Evolutionary conservation across 371 early-diverging fungal genomes (phyloP).

Genomic region (Mucor piriformis): DNA sequence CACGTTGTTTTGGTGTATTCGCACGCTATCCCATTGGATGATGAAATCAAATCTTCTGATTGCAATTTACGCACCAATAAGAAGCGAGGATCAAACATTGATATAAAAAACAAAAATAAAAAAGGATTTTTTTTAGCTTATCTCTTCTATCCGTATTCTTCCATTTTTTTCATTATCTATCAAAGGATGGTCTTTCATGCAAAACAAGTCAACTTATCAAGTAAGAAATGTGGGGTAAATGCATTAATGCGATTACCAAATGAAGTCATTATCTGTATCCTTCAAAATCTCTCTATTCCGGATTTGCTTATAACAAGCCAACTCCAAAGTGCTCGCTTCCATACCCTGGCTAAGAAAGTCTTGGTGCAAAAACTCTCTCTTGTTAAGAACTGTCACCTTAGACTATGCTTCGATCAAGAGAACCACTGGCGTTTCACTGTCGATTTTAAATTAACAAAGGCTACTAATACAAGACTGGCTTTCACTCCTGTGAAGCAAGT

Average conservation of each 20-base stretch:
- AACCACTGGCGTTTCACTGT: slow-evolving; percentile 24
- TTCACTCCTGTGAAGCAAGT: slow-evolving; percentile 16
- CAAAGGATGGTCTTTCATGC: background rate
- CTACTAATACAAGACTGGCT: slow-evolving; percentile 7
- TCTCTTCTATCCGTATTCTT: background rate
- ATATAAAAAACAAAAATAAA: background rate
- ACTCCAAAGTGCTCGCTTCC: slow-evolving; percentile 3
- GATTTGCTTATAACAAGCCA: slow-evolving; percentile 13
- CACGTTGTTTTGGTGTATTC: background rate
- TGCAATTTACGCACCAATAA: slow-evolving; percentile 4
- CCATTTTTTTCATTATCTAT: background rate
- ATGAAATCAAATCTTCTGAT: slow-evolving; percentile 6
- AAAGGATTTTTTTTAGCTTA: background rate
- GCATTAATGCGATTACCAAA: slow-evolving; percentile 15
- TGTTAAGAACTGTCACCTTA: slow-evolving; percentile 2
- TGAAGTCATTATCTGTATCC: slow-evolving; percentile 16
- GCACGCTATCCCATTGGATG: background rate
- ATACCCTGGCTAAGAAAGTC: slow-evolving; percentile 10
- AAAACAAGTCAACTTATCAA: background rate
- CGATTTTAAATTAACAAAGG: slow-evolving; percentile 18
- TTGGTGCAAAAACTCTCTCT: slow-evolving; percentile 13
- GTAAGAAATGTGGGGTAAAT: slow-evolving; percentile 4
- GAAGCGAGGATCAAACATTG: background rate
- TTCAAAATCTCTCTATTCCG: slow-evolving; percentile 14
- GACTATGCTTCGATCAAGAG: slow-evolving; percentile 26